Evolutionary conservation across 371 early-diverging fungal genomes (phyloP), one percentile per base, ranked within the genome.

Genomic region (Mycotypha africana): DNA sequence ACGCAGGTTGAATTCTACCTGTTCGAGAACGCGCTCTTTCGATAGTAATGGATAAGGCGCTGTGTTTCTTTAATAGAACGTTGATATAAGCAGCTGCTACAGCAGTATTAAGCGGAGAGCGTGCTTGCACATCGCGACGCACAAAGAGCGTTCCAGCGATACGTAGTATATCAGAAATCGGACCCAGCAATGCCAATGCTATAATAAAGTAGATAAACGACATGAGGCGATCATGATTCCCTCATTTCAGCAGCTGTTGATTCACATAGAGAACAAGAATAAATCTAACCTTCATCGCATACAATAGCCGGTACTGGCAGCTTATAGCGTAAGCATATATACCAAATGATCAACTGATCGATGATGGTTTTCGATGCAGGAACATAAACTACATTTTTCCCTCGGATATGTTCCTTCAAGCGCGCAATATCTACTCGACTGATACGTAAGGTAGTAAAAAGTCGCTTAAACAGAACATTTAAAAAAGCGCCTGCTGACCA

Each of bases 401-500:
- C 66, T 42, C 58, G 38, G 8, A 67, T 65, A 30, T 67, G 58
- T n/a, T 58, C 57, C 32, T 60, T 63, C 11, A 68, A 33, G 45
- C 58, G 37, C 0, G 52, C 42, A 15, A 74, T 22, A 30, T 65
- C 65, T 2, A 43, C 25, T 19, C 68, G 60, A 21, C 39, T 47
- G 15, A 74, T 41, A 10, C 62, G 60, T 11, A 74, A 33, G 19
- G 58, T 66, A 3, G 53, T 49, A 21, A 74, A 74, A 2, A 74
- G 41, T 23, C 62, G 63, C 22, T 66, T 62, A 41, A 74, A 70
- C 20, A 74, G 32, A 0, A 50, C 33, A 16, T 74, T 65, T 3
- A 74, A 42, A 35, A 70, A 68, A 8, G 68, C 53, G 11, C 71
- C 75, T 5, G 75, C 75, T 40, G 70, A 74, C 71, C 71, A 74